phyloP scores from a whole-genome alignment of 441 rosid genomes.

The Croton laevigatus region DNA sequence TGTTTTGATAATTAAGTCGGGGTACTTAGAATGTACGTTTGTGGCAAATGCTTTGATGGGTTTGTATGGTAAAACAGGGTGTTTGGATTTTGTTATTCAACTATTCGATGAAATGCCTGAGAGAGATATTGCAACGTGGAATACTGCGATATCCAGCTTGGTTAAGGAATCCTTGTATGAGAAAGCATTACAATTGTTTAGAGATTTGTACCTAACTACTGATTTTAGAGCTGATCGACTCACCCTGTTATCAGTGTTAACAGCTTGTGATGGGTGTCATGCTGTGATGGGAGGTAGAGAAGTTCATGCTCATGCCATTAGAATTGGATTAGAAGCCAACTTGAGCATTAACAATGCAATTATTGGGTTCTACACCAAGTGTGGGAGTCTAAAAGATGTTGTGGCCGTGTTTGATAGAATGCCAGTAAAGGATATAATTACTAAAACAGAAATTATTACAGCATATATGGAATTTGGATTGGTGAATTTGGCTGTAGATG shows the following conservation, averaged over 20 bases:
- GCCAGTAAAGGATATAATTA: conserved; percentile 50
- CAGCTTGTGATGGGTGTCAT: conserved; percentile 48
- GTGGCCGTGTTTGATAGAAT: conserved; percentile 47
- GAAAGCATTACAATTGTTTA: conserved; percentile 48
- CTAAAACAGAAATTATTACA: conserved; percentile 61
- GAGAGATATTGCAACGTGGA: conserved; percentile 69
- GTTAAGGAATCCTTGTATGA: conserved; percentile 39
- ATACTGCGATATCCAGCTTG: conserved; percentile 62
- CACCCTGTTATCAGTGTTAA: conserved; percentile 57
- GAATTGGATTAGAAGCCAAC: conserved; percentile 47
- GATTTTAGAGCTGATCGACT: conserved; percentile 47
- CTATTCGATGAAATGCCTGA: conserved; percentile 66
- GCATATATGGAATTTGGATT: conserved; percentile 66
- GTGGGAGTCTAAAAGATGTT: conserved; percentile 42
- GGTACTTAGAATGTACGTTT: conserved; percentile 40
- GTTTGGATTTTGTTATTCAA: conserved; percentile 34
- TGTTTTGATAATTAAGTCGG: conserved; percentile 52
- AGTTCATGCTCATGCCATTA: conserved; percentile 59
- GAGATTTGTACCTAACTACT: conserved; percentile 32
- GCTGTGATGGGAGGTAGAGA: conserved; percentile 50
- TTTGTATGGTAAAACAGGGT: conserved; percentile 45
- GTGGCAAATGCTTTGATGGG: conserved; percentile 67
- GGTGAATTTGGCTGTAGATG: conserved; percentile 55
- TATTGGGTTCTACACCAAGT: conserved; percentile 55
- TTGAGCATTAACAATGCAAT: conserved; percentile 67